Evolutionary conservation across 2,329 filamentous ascomycete species (phyloP).

Genomic region (Zymoseptoria brevis): DNA sequence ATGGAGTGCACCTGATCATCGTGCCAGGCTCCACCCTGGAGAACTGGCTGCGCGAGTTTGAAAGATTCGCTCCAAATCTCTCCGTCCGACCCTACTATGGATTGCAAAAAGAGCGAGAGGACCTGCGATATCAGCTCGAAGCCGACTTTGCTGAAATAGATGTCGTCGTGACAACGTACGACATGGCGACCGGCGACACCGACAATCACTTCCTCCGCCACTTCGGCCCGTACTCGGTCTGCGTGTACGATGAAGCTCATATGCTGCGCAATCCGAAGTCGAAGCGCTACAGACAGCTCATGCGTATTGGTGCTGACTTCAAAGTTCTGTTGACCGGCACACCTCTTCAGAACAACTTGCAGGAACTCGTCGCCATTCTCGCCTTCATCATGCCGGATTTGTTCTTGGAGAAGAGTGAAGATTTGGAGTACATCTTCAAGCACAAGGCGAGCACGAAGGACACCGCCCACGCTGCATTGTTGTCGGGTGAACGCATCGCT

Average conservation of each 20-base stretch:
- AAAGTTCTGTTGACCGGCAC: conserved; percentile 83
- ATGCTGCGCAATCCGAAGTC: conserved; percentile 83
- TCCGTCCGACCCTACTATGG: conserved; percentile 68
- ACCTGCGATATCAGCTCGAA: conserved; percentile 60
- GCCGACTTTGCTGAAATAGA: conserved; percentile 58
- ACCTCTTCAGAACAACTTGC: conserved; percentile 86
- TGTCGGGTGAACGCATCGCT: conserved; percentile 79
- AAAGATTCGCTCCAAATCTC: conserved; percentile 72
- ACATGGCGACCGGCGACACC: conserved; percentile 51
- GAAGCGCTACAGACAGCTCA: conserved; percentile 69
- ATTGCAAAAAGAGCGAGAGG: conserved; percentile 56
- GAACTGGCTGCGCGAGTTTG: conserved; percentile 90
- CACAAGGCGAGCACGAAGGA: conserved; percentile 82
- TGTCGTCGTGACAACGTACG: conserved; percentile 65
- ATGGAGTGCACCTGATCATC: conserved; percentile 73
- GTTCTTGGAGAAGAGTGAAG: conserved; percentile 67
- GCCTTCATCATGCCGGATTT: conserved; percentile 88
- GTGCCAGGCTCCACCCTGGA: conserved; percentile 90
- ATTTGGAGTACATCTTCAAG: conserved; percentile 81
- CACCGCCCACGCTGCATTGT: conserved; percentile 65
- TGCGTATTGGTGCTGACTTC: conserved; percentile 71
- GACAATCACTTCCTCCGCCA: conserved; percentile 57
- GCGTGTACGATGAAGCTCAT: conserved; percentile 91
- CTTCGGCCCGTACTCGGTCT: conserved; percentile 46
- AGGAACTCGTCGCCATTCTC: conserved; percentile 81